Evolutionary conservation across 78 protist species (phyloP).

Genomic region (Tieghemostelium lacteum): DNA sequence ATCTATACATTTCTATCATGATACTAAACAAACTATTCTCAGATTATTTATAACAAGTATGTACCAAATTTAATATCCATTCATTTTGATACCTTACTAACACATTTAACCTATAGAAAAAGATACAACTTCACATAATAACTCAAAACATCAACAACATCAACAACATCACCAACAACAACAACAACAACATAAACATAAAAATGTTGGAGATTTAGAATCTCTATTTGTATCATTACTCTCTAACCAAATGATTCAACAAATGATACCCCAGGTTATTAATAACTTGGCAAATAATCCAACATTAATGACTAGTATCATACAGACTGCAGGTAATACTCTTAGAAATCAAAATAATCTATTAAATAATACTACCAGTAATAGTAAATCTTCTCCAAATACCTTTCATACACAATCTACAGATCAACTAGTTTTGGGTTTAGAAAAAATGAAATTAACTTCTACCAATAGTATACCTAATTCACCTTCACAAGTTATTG

Average conservation of each 20-base stretch:
- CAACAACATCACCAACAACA: conserved; percentile 1
- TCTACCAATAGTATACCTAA: not conserved
- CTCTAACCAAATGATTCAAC: conserved; percentile 69
- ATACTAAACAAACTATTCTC: conserved; percentile 3
- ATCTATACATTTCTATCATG: conserved; percentile 22
- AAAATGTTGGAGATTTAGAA: conserved; percentile 14
- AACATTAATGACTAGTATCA: conserved; percentile 54
- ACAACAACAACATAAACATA: conserved; percentile 19
- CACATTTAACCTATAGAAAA: not conserved
- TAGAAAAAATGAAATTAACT: not conserved
- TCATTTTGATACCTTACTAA: not conserved
- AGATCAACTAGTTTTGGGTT: conserved; percentile 22
- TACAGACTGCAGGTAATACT: conserved; percentile 58
- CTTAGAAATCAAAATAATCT: conserved; percentile 5
- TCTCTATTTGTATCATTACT: conserved; percentile 40
- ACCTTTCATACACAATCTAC: conserved; percentile 50
- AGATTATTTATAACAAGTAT: conserved; percentile 32
- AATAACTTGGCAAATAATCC: conserved; percentile 68
- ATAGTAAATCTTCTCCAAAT: not conserved
- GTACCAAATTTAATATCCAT: not conserved
- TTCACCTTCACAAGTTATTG: not conserved
- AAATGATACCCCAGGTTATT: conserved; percentile 77
- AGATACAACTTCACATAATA: not conserved
- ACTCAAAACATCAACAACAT: not conserved
- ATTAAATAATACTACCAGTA: not conserved